phyloP scores from a whole-genome alignment of 805 yeast genomes.

The Wickerhamiella musiphila region DNA sequence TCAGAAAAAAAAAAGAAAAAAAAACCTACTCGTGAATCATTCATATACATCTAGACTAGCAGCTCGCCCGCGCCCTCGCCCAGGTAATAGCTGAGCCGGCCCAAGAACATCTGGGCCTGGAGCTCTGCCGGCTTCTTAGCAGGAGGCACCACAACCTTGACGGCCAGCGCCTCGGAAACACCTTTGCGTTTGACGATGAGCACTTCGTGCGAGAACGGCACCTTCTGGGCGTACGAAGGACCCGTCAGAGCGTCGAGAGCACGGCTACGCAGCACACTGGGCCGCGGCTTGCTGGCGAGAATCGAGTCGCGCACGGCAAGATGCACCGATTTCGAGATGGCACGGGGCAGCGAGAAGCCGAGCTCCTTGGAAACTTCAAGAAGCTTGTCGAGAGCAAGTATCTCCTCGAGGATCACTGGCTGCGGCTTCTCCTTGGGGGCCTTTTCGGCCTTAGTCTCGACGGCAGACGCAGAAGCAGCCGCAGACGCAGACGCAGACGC shows the following conservation, averaged over 20 bases:
- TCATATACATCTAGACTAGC: background rate
- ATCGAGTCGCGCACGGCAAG: conserved; percentile 24
- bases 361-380: conserved; percentile 16
- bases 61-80: conserved; percentile 1
- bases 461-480: conserved; percentile 9
- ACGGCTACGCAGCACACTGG: conserved; percentile 35
- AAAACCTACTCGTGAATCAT: no score
- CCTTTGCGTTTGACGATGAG: background rate
- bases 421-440: conserved; percentile 12
- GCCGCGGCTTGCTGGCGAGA: conserved; percentile 25
- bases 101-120: conserved; percentile 26
- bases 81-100: conserved; percentile 18
- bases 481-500: conserved; percentile 18
- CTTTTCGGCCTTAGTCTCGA: conserved; percentile 7
- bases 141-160: background rate
- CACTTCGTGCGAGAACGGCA: conserved; percentile 25
- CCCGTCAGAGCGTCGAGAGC: conserved; percentile 41
- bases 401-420: conserved; percentile 10
- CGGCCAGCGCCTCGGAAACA: background rate
- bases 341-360: conserved; percentile 18
- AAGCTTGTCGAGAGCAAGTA: conserved; percentile 9
- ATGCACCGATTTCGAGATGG: conserved; percentile 29
- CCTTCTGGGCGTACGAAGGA: conserved; percentile 25
- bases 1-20: no score
- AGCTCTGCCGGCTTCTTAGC: conserved; percentile 21